Conservation (phyloP, 2,329 filamentous ascomycete species). For the Xylariaceae sp. region DNA sequence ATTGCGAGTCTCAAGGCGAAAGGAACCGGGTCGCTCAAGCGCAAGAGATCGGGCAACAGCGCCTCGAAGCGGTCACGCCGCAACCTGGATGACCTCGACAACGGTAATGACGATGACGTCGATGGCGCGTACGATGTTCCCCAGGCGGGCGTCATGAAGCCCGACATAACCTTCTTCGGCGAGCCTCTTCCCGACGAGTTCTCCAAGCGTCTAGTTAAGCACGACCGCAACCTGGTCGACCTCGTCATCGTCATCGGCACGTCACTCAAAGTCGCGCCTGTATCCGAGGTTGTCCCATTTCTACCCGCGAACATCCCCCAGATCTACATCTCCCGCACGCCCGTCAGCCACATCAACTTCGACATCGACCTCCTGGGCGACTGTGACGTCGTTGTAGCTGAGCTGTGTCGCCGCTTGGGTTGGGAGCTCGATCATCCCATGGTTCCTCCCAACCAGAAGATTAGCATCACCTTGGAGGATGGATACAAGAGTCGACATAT, state of each 20-base stretch:
- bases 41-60: slow-evolving; percentile 49
- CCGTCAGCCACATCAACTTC: slow-evolving; percentile 86
- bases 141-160: slow-evolving; percentile 80
- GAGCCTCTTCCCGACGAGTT: slow-evolving; percentile 84
- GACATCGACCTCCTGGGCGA: slow-evolving; percentile 96
- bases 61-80: slow-evolving; percentile 30
- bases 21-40: slow-evolving; percentile 44
- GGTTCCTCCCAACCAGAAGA: slow-evolving; percentile 63
- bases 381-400: slow-evolving; percentile 84
- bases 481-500: slow-evolving; percentile 44
- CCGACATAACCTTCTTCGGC: slow-evolving; percentile 97
- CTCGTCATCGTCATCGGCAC: slow-evolving; percentile 95
- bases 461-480: slow-evolving; percentile 51
- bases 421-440: slow-evolving; percentile 82
- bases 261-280: slow-evolving; percentile 89
- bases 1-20: slow-evolving; percentile 49
- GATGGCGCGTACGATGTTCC: slow-evolving; percentile 61
- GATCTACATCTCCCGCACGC: slow-evolving; percentile 82
- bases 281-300: slow-evolving; percentile 83
- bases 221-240: slow-evolving; percentile 77
- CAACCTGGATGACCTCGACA: slow-evolving; percentile 42
- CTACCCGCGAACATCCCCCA: slow-evolving; percentile 78
- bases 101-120: slow-evolving; percentile 44
- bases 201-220: slow-evolving; percentile 70
- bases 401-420: slow-evolving; percentile 74